Conservation (phyloP, 805 yeast genomes). For the Cephaloascus albidus region DNA sequence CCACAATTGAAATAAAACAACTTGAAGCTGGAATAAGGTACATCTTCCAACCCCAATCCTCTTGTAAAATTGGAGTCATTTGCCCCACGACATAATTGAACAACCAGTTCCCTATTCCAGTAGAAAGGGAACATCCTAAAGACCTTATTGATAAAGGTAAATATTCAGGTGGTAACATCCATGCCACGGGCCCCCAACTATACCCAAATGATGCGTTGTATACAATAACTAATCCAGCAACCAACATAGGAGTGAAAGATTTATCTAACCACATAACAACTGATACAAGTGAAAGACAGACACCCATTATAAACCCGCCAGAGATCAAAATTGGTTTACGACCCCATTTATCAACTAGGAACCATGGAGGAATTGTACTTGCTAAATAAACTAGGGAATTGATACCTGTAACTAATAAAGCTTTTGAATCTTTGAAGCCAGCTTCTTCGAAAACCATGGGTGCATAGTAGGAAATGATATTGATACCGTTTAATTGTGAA, state of each 20-base stretch:
- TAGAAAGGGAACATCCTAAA: constrained; percentile 33
- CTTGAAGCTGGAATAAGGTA: constrained; percentile 29
- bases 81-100: constrained; percentile 36
- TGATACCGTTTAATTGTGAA: constrained; percentile 46
- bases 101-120: constrained; percentile 32
- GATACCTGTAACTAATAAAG: constrained; percentile 34
- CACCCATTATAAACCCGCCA: constrained; percentile 30
- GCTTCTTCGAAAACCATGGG: constrained; percentile 43
- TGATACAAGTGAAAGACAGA: constrained; percentile 23
- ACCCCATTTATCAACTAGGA: constrained; percentile 35
- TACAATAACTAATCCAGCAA: constrained; percentile 28
- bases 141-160: constrained; percentile 31
- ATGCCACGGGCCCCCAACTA: constrained; percentile 38
- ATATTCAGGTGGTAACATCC: constrained; percentile 33
- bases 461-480: constrained; percentile 49
- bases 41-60: constrained; percentile 28
- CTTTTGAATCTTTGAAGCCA: constrained; percentile 31
- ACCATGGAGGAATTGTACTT: constrained; percentile 35
- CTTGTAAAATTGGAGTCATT: constrained; percentile 31
- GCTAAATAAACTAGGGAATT: constrained; percentile 27
- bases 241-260: constrained; percentile 24
- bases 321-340: constrained; percentile 31
- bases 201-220: constrained; percentile 35
- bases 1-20: constrained; percentile 22
- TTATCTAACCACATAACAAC: constrained; percentile 21